Evolutionary conservation across 176 grass and related monocot species (phyloP).

Genomic region (Aegilops speltoides): DNA sequence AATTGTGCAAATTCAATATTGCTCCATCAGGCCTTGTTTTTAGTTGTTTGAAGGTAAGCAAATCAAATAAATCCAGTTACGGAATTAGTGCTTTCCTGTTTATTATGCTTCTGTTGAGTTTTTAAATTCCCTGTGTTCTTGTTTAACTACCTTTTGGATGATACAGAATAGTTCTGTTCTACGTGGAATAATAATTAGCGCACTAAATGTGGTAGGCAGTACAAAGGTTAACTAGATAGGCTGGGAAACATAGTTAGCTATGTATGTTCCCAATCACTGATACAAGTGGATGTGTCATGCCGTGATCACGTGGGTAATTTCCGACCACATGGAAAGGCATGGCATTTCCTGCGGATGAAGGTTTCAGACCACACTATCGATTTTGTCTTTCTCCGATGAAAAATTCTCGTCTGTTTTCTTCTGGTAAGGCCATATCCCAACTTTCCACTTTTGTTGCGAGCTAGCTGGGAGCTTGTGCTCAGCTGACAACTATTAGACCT

Average conservation of each 20-base stretch:
- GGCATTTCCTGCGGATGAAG: not conserved
- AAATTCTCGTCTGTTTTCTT: not conserved
- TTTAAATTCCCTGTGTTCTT: conserved; percentile 7
- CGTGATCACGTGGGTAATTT: not conserved
- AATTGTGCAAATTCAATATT: conserved; percentile 93
- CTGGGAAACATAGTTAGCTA: not conserved
- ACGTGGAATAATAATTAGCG: not conserved
- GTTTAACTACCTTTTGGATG: conserved; percentile 15
- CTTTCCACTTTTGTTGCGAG: not conserved
- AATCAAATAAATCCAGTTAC: not conserved
- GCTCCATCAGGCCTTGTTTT: conserved; percentile 74
- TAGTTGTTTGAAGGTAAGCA: conserved; percentile 89
- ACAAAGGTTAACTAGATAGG: not conserved
- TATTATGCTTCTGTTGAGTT: conserved; percentile 3
- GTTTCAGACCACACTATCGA: not conserved
- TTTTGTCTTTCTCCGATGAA: not conserved
- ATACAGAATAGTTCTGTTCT: not conserved
- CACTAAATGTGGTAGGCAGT: not conserved
- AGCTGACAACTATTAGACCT: not conserved
- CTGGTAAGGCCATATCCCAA: not conserved
- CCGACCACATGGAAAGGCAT: not conserved
- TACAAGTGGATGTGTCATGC: not conserved
- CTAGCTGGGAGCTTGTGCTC: not conserved
- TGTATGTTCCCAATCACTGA: not conserved
- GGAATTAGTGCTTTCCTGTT: not conserved